phyloP scores from a whole-genome alignment of 2,329 filamentous ascomycete genomes.

The Hypoxylon sp. region DNA sequence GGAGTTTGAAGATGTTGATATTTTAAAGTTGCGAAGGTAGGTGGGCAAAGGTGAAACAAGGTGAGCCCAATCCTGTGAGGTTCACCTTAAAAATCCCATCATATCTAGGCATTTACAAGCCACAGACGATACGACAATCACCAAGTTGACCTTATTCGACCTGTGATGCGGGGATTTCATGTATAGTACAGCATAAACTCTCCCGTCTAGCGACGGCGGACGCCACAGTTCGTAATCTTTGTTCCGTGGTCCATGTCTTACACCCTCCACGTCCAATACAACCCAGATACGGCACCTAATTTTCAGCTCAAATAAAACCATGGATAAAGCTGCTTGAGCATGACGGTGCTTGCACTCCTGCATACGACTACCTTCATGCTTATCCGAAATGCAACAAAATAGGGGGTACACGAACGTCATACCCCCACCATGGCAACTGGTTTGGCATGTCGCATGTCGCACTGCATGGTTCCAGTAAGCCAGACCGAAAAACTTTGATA shows the following conservation, averaged over 20 bases:
- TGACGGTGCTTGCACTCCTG: neutral
- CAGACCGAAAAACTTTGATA: neutral
- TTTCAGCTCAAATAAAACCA: neutral
- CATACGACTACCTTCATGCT: neutral
- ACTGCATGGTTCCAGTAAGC: neutral
- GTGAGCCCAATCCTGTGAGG: neutral
- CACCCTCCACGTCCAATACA: neutral
- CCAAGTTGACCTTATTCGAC: neutral
- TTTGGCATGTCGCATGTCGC: neutral
- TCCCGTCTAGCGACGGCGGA: neutral
- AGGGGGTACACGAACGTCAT: neutral
- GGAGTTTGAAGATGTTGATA: slow-evolving; percentile 15
- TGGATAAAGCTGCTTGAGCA: neutral
- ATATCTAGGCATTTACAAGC: too few species aligned
- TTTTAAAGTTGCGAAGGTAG: neutral
- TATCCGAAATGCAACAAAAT: neutral
- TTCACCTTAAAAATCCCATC: too few species aligned
- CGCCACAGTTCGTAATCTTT: neutral
- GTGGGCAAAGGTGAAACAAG: neutral
- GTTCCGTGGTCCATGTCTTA: neutral
- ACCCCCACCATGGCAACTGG: neutral
- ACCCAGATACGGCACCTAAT: neutral
- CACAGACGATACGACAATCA: neutral
- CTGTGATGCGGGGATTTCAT: neutral
- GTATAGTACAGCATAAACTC: neutral